Conservation (phyloP, 768 basidiomycete genomes). For the Kwoniella mangroviensis region DNA sequence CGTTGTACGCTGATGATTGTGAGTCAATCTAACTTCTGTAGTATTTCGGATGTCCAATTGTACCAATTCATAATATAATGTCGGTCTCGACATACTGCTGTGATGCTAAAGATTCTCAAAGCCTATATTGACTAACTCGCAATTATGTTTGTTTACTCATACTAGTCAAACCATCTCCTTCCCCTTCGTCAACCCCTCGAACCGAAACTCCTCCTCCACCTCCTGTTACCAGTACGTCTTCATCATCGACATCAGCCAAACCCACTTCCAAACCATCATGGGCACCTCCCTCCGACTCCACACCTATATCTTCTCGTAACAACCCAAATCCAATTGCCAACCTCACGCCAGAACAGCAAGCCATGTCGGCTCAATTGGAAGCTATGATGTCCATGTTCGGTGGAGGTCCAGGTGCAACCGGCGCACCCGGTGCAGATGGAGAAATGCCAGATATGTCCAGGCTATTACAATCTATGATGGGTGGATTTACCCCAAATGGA, state of each 20-base stretch:
- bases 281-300: slow-evolving; percentile 28
- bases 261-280: slow-evolving; percentile 26
- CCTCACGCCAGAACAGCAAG: slow-evolving; percentile 36
- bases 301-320: neutral
- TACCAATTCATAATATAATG: too few species aligned
- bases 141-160: too few species aligned
- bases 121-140: too few species aligned
- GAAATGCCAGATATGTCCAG: slow-evolving; percentile 45
- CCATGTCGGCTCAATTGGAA: slow-evolving; percentile 44
- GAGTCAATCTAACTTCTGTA: too few species aligned
- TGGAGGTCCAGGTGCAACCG: slow-evolving; percentile 18
- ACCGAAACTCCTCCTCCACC: slow-evolving; percentile 34
- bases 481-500: slow-evolving; percentile 10
- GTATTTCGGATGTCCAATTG: too few species aligned
- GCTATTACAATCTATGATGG: slow-evolving; percentile 47
- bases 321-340: neutral
- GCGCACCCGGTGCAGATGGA: slow-evolving; percentile 7
- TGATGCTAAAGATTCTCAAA: too few species aligned
- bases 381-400: slow-evolving; percentile 52
- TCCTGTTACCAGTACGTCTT: slow-evolving; percentile 16
- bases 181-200: slow-evolving; percentile 15
- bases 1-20: slow-evolving; percentile 50
- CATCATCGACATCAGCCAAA: slow-evolving; percentile 1
- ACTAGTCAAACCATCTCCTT: slow-evolving; percentile 23
- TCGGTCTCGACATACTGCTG: too few species aligned